Evolutionary conservation across 176 grass and related monocot genomes (phyloP).

Genomic region (Ampelocalamus luodianensis): DNA sequence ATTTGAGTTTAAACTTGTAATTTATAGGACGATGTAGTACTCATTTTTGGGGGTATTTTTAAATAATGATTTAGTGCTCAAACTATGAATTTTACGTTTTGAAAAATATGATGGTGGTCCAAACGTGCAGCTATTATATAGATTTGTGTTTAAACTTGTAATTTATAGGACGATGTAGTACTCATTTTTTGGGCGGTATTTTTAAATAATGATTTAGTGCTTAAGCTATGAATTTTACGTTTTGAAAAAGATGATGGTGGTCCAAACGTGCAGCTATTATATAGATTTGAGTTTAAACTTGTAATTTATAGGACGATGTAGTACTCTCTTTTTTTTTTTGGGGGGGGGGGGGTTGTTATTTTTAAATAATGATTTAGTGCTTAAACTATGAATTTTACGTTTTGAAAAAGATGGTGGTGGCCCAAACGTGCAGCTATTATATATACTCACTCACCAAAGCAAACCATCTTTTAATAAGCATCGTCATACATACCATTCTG

Average conservation of each 20-base stretch:
- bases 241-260: not conserved
- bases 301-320: no score
- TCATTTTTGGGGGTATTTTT: not conserved
- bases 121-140: not conserved
- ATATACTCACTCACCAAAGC: not conserved
- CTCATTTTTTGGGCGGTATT: not conserved
- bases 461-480: not conserved
- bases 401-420: not conserved
- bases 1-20: no score
- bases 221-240: not conserved
- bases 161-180: no score
- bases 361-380: not conserved
- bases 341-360: no score
- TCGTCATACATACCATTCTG: not conserved
- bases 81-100: not conserved
- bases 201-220: not conserved
- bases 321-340: not conserved
- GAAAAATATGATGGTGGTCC: not conserved
- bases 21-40: no score
- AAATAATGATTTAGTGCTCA: not conserved
- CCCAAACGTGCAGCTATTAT: not conserved
- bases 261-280: not conserved
- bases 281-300: no score
- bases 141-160: no score
- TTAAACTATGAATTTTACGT: not conserved